Evolutionary conservation across 202 grass and related monocot species (phyloP), one percentile per base, ranked within the genome.

Genomic region (Zoysia matrella): DNA sequence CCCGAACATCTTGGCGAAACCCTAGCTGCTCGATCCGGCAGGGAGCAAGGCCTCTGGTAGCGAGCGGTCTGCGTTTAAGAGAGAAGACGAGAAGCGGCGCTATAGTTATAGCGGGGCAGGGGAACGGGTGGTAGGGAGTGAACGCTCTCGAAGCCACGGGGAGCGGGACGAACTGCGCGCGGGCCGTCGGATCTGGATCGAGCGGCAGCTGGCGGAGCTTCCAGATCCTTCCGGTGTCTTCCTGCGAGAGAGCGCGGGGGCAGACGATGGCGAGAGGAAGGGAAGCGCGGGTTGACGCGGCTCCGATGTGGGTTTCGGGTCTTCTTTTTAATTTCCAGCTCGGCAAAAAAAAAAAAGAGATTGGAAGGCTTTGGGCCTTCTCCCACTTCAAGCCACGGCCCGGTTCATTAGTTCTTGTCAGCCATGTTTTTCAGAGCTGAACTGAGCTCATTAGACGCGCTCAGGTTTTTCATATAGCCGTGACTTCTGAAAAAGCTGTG

Each of bases 1-100:
- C 22, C 91, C 91, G 51, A 97, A 97, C 91, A 97, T 97, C 79
- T 87, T 55, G 18, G 6, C 69, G 52, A 80, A 87, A 90, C 88
- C 80, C 79, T 90, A 80, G 72, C 18, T 47, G 84, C 1, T 81
- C 1, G 68, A 82, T 89, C 79, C 88, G 69, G 56, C 14, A 80
- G 40, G 14, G 1, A 5, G 14, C 79, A 75, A 18, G 14, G 63
- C 11, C 55, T 13, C 55, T 30, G 39, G 48, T 43, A 11, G 5
- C 6, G 42, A 57, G 16, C 64, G 30, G 75, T 83, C 86, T 75
- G 75, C 58, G 84, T 22, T 22, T 22, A 43, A 43, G 84, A 58
- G 48, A 52, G 54, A 42, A 2, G 48, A 1, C 12, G 52, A 39
- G 61, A 47, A 58, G 71, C 15, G 65, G 48, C 2, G 41, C 5